phyloP scores from a whole-genome alignment of 2,329 filamentous ascomycete species.

The Fusarium sp. region DNA sequence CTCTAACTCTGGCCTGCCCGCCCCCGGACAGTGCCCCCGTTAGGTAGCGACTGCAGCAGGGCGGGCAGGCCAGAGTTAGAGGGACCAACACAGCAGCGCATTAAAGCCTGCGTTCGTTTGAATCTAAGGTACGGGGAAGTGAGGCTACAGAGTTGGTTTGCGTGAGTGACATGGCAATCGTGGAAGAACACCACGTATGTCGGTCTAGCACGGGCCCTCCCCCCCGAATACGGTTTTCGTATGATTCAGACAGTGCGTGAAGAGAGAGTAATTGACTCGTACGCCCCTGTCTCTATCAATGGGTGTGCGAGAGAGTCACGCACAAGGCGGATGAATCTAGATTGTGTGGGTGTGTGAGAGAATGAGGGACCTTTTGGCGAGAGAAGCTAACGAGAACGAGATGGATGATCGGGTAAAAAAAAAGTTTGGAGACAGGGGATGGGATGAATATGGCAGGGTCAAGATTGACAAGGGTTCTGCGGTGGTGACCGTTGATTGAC shows the following conservation, averaged over 20 bases:
- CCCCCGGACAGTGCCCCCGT: constrained; percentile 3
- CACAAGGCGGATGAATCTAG: not conserved
- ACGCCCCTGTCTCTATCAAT: not conserved
- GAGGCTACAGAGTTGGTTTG: not conserved
- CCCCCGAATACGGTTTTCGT: not conserved
- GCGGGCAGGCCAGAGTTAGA: not conserved
- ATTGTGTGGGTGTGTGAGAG: not conserved
- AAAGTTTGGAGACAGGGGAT: not conserved
- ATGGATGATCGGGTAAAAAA: not conserved
- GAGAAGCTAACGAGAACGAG: not conserved
- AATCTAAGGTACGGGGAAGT: not conserved
- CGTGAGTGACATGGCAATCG: constrained; percentile 3
- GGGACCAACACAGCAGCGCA: constrained; percentile 29
- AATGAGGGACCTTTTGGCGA: not conserved
- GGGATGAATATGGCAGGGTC: not conserved
- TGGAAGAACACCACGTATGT: constrained; percentile 32
- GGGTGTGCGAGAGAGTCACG: not conserved
- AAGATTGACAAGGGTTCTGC: not conserved
- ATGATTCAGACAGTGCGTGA: not conserved
- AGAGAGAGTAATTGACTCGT: not conserved
- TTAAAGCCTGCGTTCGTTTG: not conserved
- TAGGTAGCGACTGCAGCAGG: constrained; percentile 24
- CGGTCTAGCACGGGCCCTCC: constrained; percentile 16
- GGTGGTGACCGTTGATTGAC: not conserved
- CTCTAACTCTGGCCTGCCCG: too few relatives aligned